Percentiles rank a stretch among this genome's conserved stretches.
Conservation (phyloP, 805 yeast species). For the Lachancea fermentati region DNA sequence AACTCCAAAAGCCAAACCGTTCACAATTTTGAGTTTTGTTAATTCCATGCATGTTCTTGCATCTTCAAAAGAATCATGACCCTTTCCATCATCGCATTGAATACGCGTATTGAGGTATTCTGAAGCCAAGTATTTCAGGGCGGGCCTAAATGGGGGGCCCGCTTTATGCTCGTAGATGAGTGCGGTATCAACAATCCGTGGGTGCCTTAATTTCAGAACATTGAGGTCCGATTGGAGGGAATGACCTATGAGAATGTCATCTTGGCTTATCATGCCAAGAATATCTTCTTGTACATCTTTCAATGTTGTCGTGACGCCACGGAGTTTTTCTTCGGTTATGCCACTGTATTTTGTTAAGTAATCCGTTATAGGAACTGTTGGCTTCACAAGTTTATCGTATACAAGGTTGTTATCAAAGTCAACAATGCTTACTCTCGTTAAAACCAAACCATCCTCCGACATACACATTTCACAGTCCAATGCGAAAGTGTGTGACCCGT, state of each 20-base stretch:
- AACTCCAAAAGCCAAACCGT: conserved; percentile 64
- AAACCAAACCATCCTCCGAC: conserved; percentile 52
- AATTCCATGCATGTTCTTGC: conserved; percentile 75
- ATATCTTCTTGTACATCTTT: conserved; percentile 62
- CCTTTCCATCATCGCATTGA: conserved; percentile 55
- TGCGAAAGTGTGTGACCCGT: conserved; percentile 63
- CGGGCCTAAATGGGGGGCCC: conserved; percentile 78
- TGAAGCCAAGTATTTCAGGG: conserved; percentile 64
- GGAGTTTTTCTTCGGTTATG: conserved; percentile 64
- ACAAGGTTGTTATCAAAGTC: conserved; percentile 56
- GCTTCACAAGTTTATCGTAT: conserved; percentile 73
- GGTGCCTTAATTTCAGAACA: conserved; percentile 67
- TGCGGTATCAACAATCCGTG: conserved; percentile 75
- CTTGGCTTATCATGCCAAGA: conserved; percentile 41
- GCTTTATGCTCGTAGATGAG: conserved; percentile 69
- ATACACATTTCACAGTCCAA: conserved; percentile 93
- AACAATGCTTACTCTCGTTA: conserved; percentile 74
- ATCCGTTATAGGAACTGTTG: conserved; percentile 66
- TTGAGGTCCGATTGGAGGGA: conserved; percentile 79
- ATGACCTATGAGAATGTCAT: conserved; percentile 80
- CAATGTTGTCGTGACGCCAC: conserved; percentile 56
- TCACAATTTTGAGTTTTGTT: conserved; percentile 58
- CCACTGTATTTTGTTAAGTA: conserved; percentile 85
- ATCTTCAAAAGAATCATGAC: conserved; percentile 88
- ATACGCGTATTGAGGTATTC: conserved; percentile 52